Percentiles rank a stretch among this genome's conserved stretches.
Evolutionary conservation across 176 grass and related monocot species (phyloP).

Genomic region (Otatea glauca): DNA sequence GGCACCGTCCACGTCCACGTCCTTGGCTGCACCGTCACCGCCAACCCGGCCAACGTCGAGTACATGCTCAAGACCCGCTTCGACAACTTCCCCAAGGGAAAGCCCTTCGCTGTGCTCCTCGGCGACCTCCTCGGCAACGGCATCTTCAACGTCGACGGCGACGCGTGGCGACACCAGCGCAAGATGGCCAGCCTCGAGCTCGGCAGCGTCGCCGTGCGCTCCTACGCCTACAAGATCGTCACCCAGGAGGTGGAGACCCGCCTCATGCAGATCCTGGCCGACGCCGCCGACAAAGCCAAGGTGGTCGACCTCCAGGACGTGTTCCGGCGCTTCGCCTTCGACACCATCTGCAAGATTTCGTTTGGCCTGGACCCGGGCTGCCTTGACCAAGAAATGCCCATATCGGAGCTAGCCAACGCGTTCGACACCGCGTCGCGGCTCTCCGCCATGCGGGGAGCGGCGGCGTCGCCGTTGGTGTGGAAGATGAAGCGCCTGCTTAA

Average conservation of each 20-base stretch:
- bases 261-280: constrained; percentile 59
- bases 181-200: constrained; percentile 95
- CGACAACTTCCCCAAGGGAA: constrained; percentile 87
- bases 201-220: constrained; percentile 67
- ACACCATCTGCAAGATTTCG: no score
- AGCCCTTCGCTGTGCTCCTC: constrained; percentile 66
- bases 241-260: constrained; percentile 42
- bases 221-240: constrained; percentile 67
- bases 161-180: constrained; percentile 72
- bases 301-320: constrained; percentile 74
- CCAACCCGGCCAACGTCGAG: constrained; percentile 89
- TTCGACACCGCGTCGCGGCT: no score
- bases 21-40: constrained; percentile 69
- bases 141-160: constrained; percentile 92
- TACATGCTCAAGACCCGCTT: constrained; percentile 84
- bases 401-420: constrained; percentile 55
- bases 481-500: constrained; percentile 57
- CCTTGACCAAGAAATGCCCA: constrained; percentile 51
- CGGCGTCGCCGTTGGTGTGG: no score
- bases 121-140: constrained; percentile 78
- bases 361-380: constrained; percentile 13
- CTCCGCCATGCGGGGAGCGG: no score
- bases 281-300: constrained; percentile 21
- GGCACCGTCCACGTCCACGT: constrained; percentile 74
- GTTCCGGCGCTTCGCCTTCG: no score